phyloP scores from a whole-genome alignment of 2,329 filamentous ascomycete species.

The Aaosphaeria pasadenensis region DNA sequence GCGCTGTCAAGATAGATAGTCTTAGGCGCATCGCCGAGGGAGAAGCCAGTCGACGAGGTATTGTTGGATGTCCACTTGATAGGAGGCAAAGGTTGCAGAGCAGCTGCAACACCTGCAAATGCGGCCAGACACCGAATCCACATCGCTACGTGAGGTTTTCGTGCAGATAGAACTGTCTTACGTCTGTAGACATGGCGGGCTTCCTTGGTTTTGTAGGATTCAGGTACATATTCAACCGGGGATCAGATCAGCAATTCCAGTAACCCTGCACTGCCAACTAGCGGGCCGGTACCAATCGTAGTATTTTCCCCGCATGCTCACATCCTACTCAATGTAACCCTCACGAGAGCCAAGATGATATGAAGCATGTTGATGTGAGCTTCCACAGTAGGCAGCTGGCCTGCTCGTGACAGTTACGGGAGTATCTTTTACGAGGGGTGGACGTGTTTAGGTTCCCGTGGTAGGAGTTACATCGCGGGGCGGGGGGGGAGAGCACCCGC shows the following conservation, averaged over 20 bases:
- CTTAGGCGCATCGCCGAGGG: conserved; percentile 13
- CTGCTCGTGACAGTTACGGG: no score
- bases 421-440: no score
- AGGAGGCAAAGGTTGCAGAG: conserved; percentile 41
- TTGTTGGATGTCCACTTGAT: conserved; percentile 21
- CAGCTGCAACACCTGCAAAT: conserved; percentile 19
- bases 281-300: conserved; percentile 9
- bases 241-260: background rate
- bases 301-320: conserved; percentile 21
- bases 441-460: no score
- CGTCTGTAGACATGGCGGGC: conserved; percentile 1
- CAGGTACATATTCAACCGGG: conserved; percentile 8
- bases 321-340: conserved; percentile 15
- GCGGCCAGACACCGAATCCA: conserved; percentile 5
- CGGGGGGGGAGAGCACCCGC: no score
- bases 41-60: conserved; percentile 17
- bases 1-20: conserved; percentile 42
- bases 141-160: conserved; percentile 4
- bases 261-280: conserved; percentile 1
- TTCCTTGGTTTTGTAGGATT: conserved; percentile 10
- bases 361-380: no score
- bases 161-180: background rate
- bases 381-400: no score
- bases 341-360: conserved; percentile 1
- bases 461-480: no score